Evolutionary conservation across 2,329 filamentous ascomycete genomes (phyloP).

Genomic region (Claviceps fusiformis): DNA sequence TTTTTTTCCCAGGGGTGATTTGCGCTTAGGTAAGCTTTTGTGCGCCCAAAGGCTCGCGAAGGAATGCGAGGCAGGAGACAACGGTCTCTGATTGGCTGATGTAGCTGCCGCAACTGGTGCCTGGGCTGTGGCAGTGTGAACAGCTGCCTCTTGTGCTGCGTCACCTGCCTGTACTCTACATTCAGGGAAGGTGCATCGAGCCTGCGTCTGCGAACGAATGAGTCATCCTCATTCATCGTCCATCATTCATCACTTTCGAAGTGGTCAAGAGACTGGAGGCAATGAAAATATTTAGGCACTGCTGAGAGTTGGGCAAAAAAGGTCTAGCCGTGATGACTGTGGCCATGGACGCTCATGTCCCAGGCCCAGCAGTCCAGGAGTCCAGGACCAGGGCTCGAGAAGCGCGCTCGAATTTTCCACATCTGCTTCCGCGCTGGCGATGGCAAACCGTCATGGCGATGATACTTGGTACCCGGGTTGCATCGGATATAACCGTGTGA

Average conservation of each 20-base stretch:
- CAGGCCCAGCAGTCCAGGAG: not conserved
- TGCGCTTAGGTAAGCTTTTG: constrained; percentile 6
- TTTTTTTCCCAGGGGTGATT: not conserved
- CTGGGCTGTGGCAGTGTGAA: not conserved
- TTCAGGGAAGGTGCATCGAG: not conserved
- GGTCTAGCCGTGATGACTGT: not conserved
- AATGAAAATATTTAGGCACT: not conserved
- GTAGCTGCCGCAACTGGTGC: not conserved
- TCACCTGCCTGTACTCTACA: not conserved
- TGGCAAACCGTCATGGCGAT: not conserved
- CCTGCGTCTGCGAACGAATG: too few species aligned
- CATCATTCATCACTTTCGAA: not conserved
- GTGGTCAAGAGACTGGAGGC: not conserved
- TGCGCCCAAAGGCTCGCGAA: not conserved
- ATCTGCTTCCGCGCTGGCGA: not conserved
- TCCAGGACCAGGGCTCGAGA: not conserved
- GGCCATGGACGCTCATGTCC: not conserved
- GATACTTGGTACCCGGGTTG: not conserved
- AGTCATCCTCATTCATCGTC: not conserved
- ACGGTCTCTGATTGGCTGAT: not conserved
- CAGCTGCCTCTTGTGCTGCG: not conserved
- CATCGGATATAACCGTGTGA: not conserved
- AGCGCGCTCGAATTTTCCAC: not conserved
- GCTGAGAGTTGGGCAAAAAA: not conserved
- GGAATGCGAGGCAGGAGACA: not conserved